Evolutionary conservation across 768 basidiomycete genomes (phyloP), one percentile per base, ranked within the genome.

Genomic region (Phlebiopsis flavidoalba): DNA sequence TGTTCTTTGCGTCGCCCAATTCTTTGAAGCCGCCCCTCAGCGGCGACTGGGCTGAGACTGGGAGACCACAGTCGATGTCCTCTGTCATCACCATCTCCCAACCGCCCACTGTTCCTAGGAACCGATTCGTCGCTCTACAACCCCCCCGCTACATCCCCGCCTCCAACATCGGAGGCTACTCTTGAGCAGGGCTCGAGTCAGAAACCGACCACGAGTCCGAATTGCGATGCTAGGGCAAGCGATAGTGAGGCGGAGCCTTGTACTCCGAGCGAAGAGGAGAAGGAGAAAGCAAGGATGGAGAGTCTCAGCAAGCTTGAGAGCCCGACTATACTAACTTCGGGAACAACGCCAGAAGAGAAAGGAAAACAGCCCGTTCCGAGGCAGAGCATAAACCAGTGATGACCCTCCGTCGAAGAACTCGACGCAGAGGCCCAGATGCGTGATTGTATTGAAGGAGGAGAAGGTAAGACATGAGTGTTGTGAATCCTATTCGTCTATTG

Each of bases 1-100:
- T 96, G 6, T 89, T 87, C 74, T 96, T 94, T 70, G 89, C 93
- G 4, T 95, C 93, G n/a, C 92, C 94, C 0, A 96, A 96, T 79
- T 31, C 26, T 31, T 96, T 96, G 72, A 88, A 95, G 73, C 92
- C 91, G 17, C 88, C 93, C 8, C 77, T 96, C 51, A 91, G 91
- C 66, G 94, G 94, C 8, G 84, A 91, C 68, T 96, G 94, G 94
- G 89, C 90, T 12, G 94, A 96, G 75, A 95, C 77, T 3, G 61
- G 87, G 36, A 81, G 89, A 43, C 89, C 88, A 19, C 82, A 78
- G 22, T 92, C 89, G 59, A 84, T 89, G 79, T 91, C 88, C 24
- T 92, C 91, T 53, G 79, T 92, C 35, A 88, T 93, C 69, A 93
- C 92, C 21, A 89, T 94, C 56, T 88, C 90, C 2, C 89, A 91